Evolutionary conservation across 2,329 filamentous ascomycete genomes (phyloP), one percentile per base, ranked within the genome.

Genomic region (Stylonectria norvegica): DNA sequence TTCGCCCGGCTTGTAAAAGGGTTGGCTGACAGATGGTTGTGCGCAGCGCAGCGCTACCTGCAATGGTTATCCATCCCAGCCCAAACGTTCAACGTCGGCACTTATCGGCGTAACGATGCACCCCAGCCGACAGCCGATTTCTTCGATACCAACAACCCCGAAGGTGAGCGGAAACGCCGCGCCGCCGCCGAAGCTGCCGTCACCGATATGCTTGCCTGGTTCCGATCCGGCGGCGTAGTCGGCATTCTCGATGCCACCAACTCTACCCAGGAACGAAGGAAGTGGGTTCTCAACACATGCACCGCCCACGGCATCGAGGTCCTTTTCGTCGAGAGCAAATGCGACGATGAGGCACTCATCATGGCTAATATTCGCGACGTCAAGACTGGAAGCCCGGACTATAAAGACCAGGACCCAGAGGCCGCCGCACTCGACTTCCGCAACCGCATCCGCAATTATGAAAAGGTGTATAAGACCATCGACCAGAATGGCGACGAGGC

Each of bases 301-400:
- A 72, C 76, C 6, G 73, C 76, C 10, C 82, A 91, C 50, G 82
- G 83, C 39, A 83, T 97, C 45, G 89, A 96, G 61, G 90, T 94
- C 8, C 72, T 98, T 34, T 98, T 95, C 55, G 93, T 98, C 34
- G 93, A 98, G 72, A 95, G 88, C 55, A 94, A 93, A 62, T 98
- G 93, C 64, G 91, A 98, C 60, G 85, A 96, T 54, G 90, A 97
- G 63, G 85, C 91, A 31, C 72, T 97, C 52, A 95, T 98, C 69
- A 95, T 96, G 89, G 87, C 83, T 72, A 98, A 98, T 65, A 96
- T 98, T 52, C 81, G 90, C 51, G 90, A 96, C 61, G 93, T 98
- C 59, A 98, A 98, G 75, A 91, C 89, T 2, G 95, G 89, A 18
- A 95, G 88, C 41, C 93, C 93, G 2, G 93, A 98, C 67, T 98